Percentiles rank a stretch among this genome's conserved stretches.
phyloP scores from a whole-genome alignment of 805 yeast species.

The Lachancea quebecensis region DNA sequence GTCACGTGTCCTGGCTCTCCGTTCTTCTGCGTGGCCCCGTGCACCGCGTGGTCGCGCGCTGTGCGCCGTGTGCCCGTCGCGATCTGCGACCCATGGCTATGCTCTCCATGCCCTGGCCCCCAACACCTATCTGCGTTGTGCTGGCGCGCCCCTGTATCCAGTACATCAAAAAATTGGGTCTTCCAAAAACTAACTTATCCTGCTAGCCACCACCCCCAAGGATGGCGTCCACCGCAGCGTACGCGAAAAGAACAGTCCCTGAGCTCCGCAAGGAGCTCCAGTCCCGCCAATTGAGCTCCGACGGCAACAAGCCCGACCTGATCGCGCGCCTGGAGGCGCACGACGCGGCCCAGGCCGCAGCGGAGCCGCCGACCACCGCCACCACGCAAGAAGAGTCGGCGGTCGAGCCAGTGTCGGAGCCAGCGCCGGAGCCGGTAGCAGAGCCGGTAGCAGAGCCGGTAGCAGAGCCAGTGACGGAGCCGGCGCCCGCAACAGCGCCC shows the following conservation, averaged over 20 bases:
- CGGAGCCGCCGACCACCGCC: slow-evolving; percentile 4
- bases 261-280: slow-evolving; percentile 77
- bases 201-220: not conserved
- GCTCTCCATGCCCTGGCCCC: too few species aligned
- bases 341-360: slow-evolving; percentile 13
- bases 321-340: slow-evolving; percentile 48
- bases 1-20: too few species aligned
- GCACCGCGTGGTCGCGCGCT: too few species aligned
- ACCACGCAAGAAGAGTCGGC: slow-evolving; percentile 6
- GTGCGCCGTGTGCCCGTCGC: too few species aligned
- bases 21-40: too few species aligned
- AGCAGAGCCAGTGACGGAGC: slow-evolving; percentile 1
- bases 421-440: too few species aligned
- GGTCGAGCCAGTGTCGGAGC: too few species aligned
- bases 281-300: slow-evolving; percentile 54
- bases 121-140: too few species aligned
- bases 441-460: too few species aligned
- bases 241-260: slow-evolving; percentile 47
- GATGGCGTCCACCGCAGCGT: slow-evolving; percentile 1
- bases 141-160: too few species aligned
- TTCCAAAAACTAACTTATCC: not conserved
- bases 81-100: too few species aligned
- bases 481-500: slow-evolving; percentile 6
- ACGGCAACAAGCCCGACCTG: slow-evolving; percentile 79
- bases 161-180: too few species aligned